These are phyloP conservation scores for Penicillium egyptiacum DNA, from an alignment of 495 filamentous ascomycete species.

Conservation along the genomic window DNA sequence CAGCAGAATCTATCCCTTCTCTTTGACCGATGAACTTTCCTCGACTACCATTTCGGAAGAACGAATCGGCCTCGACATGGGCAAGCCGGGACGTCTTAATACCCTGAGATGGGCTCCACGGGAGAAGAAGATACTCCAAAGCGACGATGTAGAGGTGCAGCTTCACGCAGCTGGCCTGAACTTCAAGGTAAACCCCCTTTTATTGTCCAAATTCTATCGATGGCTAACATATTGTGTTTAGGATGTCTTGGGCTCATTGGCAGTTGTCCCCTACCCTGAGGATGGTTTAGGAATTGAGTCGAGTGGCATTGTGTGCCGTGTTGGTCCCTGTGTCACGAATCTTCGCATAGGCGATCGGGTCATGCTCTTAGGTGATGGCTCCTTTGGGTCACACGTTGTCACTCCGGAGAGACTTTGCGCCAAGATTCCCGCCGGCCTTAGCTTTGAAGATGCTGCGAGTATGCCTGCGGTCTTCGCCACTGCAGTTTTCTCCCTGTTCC, in stretches of 20 bases:
- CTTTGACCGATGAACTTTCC: constrained; percentile 18
- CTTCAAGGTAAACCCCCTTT: neutral
- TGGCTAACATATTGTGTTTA: neutral
- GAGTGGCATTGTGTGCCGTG: neutral
- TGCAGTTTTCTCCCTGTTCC: neutral
- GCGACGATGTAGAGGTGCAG: neutral
- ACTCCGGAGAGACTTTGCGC: neutral
- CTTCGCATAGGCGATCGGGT: constrained; percentile 8
- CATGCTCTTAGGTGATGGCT: neutral
- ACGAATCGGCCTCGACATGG: neutral
- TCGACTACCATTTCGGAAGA: neutral
- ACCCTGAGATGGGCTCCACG: neutral
- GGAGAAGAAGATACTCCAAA: neutral
- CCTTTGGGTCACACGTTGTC: neutral
- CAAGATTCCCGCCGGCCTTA: neutral
- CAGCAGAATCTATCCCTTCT: constrained; percentile 24
- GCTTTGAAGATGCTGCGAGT: constrained; percentile 3
- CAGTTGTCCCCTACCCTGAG: neutral
- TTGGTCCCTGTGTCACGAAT: neutral
- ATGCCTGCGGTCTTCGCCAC: constrained; percentile 5
- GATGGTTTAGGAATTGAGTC: neutral
- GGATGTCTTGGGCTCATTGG: neutral
- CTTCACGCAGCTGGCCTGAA: neutral
- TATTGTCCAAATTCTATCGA: neutral
- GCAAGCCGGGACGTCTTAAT: neutral